These are phyloP conservation scores for Starmerella vitae DNA, from an alignment of 805 yeast species.

Conservation along the genomic window DNA sequence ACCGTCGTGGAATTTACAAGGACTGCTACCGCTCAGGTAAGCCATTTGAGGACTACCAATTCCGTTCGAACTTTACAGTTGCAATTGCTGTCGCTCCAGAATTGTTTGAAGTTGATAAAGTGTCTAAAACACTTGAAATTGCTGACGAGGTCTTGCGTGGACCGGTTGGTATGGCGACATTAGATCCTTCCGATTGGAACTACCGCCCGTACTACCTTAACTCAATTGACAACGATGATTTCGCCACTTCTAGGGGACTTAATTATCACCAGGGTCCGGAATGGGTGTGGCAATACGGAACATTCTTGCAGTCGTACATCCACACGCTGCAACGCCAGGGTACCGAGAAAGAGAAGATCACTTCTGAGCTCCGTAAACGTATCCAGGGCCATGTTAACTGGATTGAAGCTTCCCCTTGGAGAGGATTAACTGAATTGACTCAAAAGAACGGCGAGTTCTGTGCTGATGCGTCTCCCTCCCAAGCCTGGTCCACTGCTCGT, in stretches of 20 bases:
- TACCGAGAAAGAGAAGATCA: conserved; percentile 29
- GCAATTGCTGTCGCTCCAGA: conserved; percentile 96
- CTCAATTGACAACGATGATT: conserved; percentile 66
- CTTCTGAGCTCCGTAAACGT: conserved; percentile 43
- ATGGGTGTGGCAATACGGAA: conserved; percentile 91
- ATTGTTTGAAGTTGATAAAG: conserved; percentile 50
- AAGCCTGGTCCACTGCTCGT: conserved; percentile 92
- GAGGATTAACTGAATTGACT: conserved; percentile 84
- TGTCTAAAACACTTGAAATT: conserved; percentile 46
- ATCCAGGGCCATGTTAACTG: conserved; percentile 53
- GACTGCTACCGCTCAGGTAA: conserved; percentile 72
- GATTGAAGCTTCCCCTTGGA: conserved; percentile 74
- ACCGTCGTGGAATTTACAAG: conserved; percentile 89
- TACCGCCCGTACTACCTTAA: conserved; percentile 83
- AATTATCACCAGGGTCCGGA: conserved; percentile 99
- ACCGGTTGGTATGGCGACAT: conserved; percentile 79
- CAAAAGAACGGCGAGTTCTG: conserved; percentile 77
- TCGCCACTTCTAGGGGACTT: conserved; percentile 87
- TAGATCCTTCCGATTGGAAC: conserved; percentile 85
- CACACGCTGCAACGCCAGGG: conserved; percentile 37
- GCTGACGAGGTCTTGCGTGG: conserved; percentile 74
- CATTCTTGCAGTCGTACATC: conserved; percentile 63
- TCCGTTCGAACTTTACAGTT: conserved; percentile 82
- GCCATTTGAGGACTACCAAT: conserved; percentile 84
- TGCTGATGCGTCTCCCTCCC: conserved; percentile 82